phyloP scores from a whole-genome alignment of 2,329 filamentous ascomycete genomes.

The Allantophomopsis lycopodina region DNA sequence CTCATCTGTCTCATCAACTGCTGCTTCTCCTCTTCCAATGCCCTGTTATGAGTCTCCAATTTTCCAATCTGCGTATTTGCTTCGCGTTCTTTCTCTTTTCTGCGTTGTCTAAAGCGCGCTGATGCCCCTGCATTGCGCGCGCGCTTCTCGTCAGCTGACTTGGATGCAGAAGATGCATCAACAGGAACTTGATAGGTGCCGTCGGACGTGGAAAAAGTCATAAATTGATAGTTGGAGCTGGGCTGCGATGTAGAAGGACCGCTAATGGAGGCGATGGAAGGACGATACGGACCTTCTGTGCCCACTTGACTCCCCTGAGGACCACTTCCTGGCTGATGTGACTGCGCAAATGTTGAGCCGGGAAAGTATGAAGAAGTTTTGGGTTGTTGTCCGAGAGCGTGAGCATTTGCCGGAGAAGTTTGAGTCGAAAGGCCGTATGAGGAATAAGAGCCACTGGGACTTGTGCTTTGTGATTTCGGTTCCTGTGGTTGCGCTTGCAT shows the following conservation, averaged over 20 bases:
- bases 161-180: conserved; percentile 70
- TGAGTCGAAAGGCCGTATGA: conserved; percentile 28
- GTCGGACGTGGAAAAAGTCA: conserved; percentile 30
- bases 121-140: conserved; percentile 78
- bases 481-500: conserved; percentile 25
- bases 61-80: conserved; percentile 55
- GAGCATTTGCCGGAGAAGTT: conserved; percentile 19
- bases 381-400: conserved; percentile 11
- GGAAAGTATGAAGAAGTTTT: conserved; percentile 14
- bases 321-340: conserved; percentile 13
- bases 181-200: conserved; percentile 50
- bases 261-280: conserved; percentile 10
- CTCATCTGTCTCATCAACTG: conserved; percentile 37
- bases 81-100: conserved; percentile 72
- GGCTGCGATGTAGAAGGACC: conserved; percentile 8
- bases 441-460: conserved; percentile 31
- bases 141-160: conserved; percentile 72
- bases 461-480: conserved; percentile 22
- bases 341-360: conserved; percentile 11
- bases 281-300: conserved; percentile 19
- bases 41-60: conserved; percentile 56
- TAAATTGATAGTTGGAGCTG: conserved; percentile 17
- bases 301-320: conserved; percentile 1
- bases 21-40: conserved; percentile 40
- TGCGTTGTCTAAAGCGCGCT: conserved; percentile 65